These are phyloP conservation scores for Phlebiopsis flavidoalba DNA, from an alignment of 768 basidiomycete genomes.

Conservation along the genomic window DNA sequence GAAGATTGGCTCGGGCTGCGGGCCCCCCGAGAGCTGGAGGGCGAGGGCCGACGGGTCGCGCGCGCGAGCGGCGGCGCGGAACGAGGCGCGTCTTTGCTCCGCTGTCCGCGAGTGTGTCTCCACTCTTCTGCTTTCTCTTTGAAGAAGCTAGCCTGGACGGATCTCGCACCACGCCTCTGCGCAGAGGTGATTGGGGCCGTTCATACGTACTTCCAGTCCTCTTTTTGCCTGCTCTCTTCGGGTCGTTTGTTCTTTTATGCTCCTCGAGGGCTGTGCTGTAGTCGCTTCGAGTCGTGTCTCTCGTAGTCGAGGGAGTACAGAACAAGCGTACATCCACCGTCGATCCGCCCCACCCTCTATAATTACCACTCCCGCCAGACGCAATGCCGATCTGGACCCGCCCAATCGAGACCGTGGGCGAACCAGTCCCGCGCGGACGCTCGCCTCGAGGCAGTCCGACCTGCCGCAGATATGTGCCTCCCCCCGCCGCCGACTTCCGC, in stretches of 20 bases:
- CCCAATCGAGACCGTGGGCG: neutral
- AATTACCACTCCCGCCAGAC: neutral
- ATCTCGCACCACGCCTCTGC: neutral
- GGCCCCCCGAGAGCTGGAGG: neutral
- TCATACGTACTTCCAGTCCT: no score
- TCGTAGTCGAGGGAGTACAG: neutral
- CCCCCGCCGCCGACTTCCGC: neutral
- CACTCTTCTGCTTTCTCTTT: neutral
- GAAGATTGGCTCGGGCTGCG: conserved; percentile 5
- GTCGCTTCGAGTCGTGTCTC: neutral
- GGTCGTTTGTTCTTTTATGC: no score
- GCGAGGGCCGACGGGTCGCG: neutral
- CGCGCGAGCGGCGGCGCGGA: no score
- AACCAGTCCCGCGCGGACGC: neutral
- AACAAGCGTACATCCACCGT: neutral
- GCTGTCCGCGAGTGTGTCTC: neutral
- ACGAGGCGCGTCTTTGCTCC: neutral
- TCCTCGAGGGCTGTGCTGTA: neutral
- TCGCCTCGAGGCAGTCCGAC: neutral
- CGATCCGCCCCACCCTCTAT: no score
- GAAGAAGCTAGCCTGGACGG: neutral
- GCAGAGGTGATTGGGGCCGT: no score
- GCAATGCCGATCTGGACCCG: neutral
- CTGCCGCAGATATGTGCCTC: neutral
- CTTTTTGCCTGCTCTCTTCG: neutral